Evolutionary conservation across 2,329 filamentous ascomycete species (phyloP).

Genomic region (Phoma sp.): DNA sequence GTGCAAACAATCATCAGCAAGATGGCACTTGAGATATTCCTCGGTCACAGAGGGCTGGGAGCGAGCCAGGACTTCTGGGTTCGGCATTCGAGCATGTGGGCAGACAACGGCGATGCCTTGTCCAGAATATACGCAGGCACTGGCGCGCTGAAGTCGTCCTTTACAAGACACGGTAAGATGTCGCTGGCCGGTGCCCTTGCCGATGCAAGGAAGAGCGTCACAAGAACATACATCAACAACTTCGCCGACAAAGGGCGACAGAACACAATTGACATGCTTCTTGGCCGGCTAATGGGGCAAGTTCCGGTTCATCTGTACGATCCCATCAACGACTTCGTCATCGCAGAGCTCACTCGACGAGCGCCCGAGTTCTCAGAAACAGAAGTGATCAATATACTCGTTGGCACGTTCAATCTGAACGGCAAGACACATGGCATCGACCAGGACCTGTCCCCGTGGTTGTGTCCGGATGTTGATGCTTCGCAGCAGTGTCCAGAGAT

Average conservation of each 20-base stretch:
- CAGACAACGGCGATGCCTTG: constrained; percentile 92
- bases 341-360: constrained; percentile 72
- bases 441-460: constrained; percentile 83
- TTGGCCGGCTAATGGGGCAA: constrained; percentile 86
- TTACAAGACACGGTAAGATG: constrained; percentile 94
- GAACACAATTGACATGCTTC: constrained; percentile 90
- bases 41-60: constrained; percentile 72
- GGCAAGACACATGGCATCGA: constrained; percentile 79
- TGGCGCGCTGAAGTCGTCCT: constrained; percentile 92
- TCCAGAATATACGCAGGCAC: constrained; percentile 97
- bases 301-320: constrained; percentile 85
- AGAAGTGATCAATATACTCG: constrained; percentile 77
- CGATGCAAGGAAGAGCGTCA: constrained; percentile 94
- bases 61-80: constrained; percentile 86
- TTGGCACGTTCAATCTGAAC: constrained; percentile 95
- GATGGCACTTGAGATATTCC: constrained; percentile 87
- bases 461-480: constrained; percentile 70
- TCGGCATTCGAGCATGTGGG: constrained; percentile 91
- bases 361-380: constrained; percentile 75
- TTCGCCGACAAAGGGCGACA: constrained; percentile 93
- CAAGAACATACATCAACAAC: constrained; percentile 95
- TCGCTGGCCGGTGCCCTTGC: constrained; percentile 90
- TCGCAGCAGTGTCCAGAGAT: constrained; percentile 77
- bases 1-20: constrained; percentile 95
- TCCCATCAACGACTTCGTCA: constrained; percentile 91